Evolutionary conservation across 352 stramenopile species (phyloP).

Genomic region (Phytophthora pistaciae): DNA sequence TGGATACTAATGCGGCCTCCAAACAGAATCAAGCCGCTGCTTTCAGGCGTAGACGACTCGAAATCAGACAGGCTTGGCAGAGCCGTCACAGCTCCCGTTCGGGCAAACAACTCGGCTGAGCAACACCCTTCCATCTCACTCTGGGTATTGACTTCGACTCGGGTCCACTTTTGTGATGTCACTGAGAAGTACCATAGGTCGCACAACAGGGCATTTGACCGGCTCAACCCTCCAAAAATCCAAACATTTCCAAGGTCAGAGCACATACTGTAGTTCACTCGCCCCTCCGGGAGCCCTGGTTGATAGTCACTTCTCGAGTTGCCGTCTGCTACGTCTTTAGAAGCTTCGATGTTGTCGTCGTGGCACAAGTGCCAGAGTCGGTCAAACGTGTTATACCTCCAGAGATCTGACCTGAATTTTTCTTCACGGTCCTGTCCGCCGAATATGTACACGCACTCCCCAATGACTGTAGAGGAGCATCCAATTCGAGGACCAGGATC

Average conservation of each 20-base stretch:
- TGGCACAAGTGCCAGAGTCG: constrained; percentile 88
- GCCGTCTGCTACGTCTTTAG: constrained; percentile 20
- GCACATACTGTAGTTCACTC: constrained; percentile 75
- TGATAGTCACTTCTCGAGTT: constrained; percentile 50
- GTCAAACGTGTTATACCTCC: constrained; percentile 91
- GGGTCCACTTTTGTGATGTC: constrained; percentile 70
- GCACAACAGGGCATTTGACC: constrained; percentile 53
- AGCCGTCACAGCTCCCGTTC: constrained; percentile 57
- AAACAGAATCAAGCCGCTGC: constrained; percentile 53
- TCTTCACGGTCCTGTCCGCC: constrained; percentile 85
- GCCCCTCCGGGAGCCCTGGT: constrained; percentile 56
- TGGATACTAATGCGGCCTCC: constrained; percentile 45
- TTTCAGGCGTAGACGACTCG: constrained; percentile 21
- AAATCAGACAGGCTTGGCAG: constrained; percentile 48
- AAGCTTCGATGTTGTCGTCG: constrained; percentile 75
- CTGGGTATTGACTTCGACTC: constrained; percentile 60
- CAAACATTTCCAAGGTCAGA: constrained; percentile 86
- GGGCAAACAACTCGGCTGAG: constrained; percentile 55
- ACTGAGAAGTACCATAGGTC: constrained; percentile 88
- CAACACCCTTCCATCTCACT: constrained; percentile 54
- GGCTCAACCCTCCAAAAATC: constrained; percentile 73
- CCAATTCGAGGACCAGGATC: constrained; percentile 79
- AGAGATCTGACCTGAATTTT: constrained; percentile 80
- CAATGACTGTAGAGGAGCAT: constrained; percentile 76
- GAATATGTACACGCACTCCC: constrained; percentile 88